Conservation (phyloP, 192 early-diverging fungal genomes). For the Pilobolus umbonatus region DNA sequence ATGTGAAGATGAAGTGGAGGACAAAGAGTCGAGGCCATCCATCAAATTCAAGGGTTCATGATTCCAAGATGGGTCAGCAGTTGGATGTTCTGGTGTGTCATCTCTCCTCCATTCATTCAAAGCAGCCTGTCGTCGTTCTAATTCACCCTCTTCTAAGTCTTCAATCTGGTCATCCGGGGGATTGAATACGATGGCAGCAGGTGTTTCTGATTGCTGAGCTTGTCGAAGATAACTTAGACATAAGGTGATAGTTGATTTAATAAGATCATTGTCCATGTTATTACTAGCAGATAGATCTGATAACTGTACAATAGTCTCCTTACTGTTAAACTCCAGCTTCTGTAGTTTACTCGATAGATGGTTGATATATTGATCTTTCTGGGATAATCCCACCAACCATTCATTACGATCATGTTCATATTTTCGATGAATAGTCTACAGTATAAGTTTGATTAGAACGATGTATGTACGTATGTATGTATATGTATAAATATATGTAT, state of each 20-base stretch:
- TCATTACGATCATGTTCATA: slow-evolving; percentile 45
- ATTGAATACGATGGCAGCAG: neutral
- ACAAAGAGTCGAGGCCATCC: slow-evolving; percentile 14
- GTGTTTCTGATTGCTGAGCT: slow-evolving; percentile 12
- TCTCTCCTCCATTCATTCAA: slow-evolving; percentile 6
- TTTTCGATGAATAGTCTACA: slow-evolving; percentile 39
- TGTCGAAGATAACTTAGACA: slow-evolving; percentile 32
- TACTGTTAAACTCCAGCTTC: slow-evolving; percentile 38
- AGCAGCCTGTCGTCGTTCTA: slow-evolving; percentile 29
- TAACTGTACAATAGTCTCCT: slow-evolving; percentile 40
- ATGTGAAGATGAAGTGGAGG: slow-evolving; percentile 1
- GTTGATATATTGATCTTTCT: slow-evolving; percentile 45
- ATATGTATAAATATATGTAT: neutral
- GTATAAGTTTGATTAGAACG: neutral
- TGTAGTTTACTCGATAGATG: slow-evolving; percentile 38
- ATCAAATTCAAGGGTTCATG: slow-evolving; percentile 14
- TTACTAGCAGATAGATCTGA: slow-evolving; percentile 19
- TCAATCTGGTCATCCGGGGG: slow-evolving; percentile 12
- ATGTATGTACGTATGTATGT: no score
- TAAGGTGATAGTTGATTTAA: slow-evolving; percentile 9
- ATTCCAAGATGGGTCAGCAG: neutral
- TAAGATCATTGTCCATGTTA: slow-evolving; percentile 4
- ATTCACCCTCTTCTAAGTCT: slow-evolving; percentile 26
- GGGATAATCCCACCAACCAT: slow-evolving; percentile 40
- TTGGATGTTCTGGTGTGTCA: neutral